Percentiles rank a stretch among this genome's conserved stretches.
phyloP scores from a whole-genome alignment of 768 basidiomycete genomes.

The Leccinum ochraceum region DNA sequence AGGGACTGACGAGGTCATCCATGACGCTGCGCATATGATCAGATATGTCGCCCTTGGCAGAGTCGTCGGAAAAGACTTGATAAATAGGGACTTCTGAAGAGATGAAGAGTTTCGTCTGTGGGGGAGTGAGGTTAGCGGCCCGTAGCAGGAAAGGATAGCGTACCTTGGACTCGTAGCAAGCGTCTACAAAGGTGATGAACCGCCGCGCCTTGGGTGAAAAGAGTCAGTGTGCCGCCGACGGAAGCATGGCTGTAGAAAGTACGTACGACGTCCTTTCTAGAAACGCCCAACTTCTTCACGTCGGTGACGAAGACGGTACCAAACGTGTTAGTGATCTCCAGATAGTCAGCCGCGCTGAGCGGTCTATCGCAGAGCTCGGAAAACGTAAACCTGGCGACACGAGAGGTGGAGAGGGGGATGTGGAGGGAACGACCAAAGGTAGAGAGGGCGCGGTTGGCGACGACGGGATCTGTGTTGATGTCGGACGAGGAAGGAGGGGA shows the following conservation, averaged over 20 bases:
- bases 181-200: conserved; percentile 98
- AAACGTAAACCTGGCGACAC: conserved; percentile 86
- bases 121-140: background rate
- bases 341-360: conserved; percentile 91
- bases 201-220: conserved; percentile 64
- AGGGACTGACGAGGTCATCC: conserved; percentile 81
- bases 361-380: conserved; percentile 85
- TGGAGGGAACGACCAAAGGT: conserved; percentile 90
- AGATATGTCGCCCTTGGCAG: conserved; percentile 47
- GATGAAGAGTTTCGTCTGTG: conserved; percentile 84
- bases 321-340: conserved; percentile 89
- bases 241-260: background rate
- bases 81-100: conserved; percentile 92
- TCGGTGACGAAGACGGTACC: conserved; percentile 85
- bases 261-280: conserved; percentile 80
- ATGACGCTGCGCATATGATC: conserved; percentile 92
- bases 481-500: conserved; percentile 42
- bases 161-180: conserved; percentile 91
- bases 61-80: conserved; percentile 84
- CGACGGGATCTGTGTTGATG: conserved; percentile 46
- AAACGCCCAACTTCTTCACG: conserved; percentile 85
- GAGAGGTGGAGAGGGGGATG: conserved; percentile 78
- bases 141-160: conserved; percentile 1
- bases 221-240: background rate
- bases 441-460: conserved; percentile 61